Percentiles rank a stretch among this genome's conserved stretches.
Evolutionary conservation across 768 basidiomycete genomes (phyloP).

Genomic region (Crucibulum laeve): DNA sequence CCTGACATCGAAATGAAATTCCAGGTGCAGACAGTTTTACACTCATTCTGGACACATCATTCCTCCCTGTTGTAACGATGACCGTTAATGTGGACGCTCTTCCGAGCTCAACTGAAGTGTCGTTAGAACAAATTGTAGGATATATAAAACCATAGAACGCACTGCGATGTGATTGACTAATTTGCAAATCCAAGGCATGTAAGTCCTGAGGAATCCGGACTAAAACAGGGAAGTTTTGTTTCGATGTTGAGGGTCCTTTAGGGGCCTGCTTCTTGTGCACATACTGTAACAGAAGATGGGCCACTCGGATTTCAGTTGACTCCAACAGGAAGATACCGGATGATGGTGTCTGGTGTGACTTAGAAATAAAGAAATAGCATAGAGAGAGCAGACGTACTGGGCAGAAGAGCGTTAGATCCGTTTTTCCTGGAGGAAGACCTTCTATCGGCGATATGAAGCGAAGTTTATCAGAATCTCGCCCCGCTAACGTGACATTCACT

Average conservation of each 20-base stretch:
- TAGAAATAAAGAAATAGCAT: conserved; percentile 1
- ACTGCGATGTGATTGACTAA: conserved; percentile 55
- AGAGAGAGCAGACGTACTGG: conserved; percentile 46
- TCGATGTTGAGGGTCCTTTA: conserved; percentile 20
- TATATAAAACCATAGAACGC: conserved; percentile 8
- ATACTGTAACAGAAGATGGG: conserved; percentile 66
- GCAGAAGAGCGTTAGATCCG: conserved; percentile 57
- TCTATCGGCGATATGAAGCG: conserved; percentile 42
- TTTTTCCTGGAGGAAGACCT: conserved; percentile 54
- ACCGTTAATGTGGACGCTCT: conserved; percentile 49
- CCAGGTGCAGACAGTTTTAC: conserved; percentile 53
- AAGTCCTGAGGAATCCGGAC: conserved; percentile 63
- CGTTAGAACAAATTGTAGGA: not conserved
- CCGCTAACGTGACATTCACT: conserved; percentile 55
- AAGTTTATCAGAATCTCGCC: conserved; percentile 59
- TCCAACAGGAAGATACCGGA: conserved; percentile 69
- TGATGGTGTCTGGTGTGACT: conserved; percentile 51
- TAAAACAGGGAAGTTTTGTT: conserved; percentile 30
- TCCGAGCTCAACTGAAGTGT: conserved; percentile 59
- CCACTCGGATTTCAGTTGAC: conserved; percentile 60
- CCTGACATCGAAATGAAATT: conserved; percentile 43
- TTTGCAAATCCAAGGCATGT: conserved; percentile 56
- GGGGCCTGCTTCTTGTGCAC: conserved; percentile 34
- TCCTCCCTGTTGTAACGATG: conserved; percentile 63
- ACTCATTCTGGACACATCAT: conserved; percentile 49